A percentile compares a stretch with the other conserved stretches of the same genome.
Evolutionary conservation across 257 asterid species (phyloP).

Genomic region (Vinca minor): DNA sequence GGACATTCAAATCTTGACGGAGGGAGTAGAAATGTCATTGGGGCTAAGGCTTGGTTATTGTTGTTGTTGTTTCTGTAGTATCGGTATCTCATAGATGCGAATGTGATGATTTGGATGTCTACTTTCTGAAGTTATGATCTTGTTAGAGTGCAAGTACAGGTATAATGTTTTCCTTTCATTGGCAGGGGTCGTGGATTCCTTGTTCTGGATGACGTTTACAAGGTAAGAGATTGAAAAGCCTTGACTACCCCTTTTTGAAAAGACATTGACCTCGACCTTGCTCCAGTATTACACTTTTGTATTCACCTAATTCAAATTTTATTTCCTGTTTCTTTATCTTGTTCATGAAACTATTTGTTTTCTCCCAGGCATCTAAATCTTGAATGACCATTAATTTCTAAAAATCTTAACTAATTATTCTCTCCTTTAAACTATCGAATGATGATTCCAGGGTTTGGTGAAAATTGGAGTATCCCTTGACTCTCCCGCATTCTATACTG

Average conservation of each 20-base stretch:
- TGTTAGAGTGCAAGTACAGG: neutral
- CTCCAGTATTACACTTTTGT: neutral
- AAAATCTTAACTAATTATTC: neutral
- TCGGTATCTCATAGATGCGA: neutral
- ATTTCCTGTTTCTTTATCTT: neutral
- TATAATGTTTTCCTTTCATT: neutral
- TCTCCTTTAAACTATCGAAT: slow-evolving; percentile 5
- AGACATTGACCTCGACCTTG: neutral
- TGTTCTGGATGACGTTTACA: slow-evolving; percentile 59
- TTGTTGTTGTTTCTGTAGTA: too few species aligned
- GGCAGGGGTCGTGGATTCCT: slow-evolving; percentile 77
- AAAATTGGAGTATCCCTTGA: slow-evolving; percentile 63
- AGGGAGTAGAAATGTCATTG: too few species aligned
- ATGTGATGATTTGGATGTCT: neutral
- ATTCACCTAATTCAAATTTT: neutral
- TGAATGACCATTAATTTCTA: neutral
- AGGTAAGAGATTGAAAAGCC: slow-evolving; percentile 32
- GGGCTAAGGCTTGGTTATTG: too few species aligned
- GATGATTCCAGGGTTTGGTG: slow-evolving; percentile 51
- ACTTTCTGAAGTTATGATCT: neutral
- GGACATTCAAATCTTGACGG: too few species aligned
- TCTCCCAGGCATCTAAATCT: neutral
- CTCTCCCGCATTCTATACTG: slow-evolving; percentile 77
- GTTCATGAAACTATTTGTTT: neutral
- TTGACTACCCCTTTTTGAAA: neutral